Base-by-base conservation (phyloP, 306 rosid genomes). In the Gillenia trifoliata region DNA sequence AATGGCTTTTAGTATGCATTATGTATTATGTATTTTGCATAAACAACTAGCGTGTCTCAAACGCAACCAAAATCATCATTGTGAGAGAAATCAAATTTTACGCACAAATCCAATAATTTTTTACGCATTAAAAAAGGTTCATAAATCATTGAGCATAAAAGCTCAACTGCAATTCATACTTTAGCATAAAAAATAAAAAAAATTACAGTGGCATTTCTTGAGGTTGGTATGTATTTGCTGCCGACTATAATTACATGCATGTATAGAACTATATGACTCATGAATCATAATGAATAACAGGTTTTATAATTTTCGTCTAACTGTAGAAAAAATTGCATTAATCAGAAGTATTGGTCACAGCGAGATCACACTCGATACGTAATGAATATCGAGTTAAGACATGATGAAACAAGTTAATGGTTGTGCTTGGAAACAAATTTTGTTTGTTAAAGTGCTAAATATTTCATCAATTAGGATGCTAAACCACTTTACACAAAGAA, bases 11-110 rank as follows among this genome's bases (percentile, higher is more conserved):
- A 12, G 10, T n/a, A n/a, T n/a, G n/a, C n/a, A n/a, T 61, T 26
- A 36, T 30, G 34, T 52, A 10, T 76, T 52, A 31, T 78, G 57
- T 82, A 63, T 50, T 50, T 74, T 70, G 55, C 77, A 77, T 86
- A n/a, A 64, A 54, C 50, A 71, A 50, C 33, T 83, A 66, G 60
- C 91, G 84, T 90, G 78, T 62, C 67, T 78, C 78, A 59, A 80
- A 90, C 89, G 93, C 87, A 67, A 80, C 78, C 66, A 45, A 19
- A 77, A 43, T 71, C 81, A 85, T 88, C 84, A 86, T 88, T 81
- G 68, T 49, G 45, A 49, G 63, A 34, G 78, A 61, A 66, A 71
- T 71, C 79, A 60, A 72, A 75, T 40, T 43, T 54, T 74, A 63
- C 59, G 52, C 64, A 79, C 15, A 54, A 56, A 66, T 40, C 72